Evolutionary conservation across 805 yeast species (phyloP), one percentile per base, ranked within the genome.

Genomic region (Danielozyma ontarioensis): DNA sequence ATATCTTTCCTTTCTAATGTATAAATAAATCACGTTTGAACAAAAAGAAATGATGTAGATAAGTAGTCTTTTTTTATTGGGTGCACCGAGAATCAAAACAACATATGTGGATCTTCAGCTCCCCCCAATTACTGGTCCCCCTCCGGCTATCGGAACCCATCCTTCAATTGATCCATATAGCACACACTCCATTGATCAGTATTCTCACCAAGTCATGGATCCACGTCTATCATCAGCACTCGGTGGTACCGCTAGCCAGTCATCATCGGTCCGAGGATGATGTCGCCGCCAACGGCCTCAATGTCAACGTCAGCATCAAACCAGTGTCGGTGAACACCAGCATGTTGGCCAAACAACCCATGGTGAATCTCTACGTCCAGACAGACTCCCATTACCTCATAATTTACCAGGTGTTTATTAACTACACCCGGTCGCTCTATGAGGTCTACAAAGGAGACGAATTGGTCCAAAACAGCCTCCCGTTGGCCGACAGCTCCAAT

Each of bases 371-470:
- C 35, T 67, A 72, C 28, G 50, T 72, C 5, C 60, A 59, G 36
- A 70, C 78, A 1, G 46, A 59, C 18, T 36, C 40, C 5, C 60
- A 63, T 36, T 64, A 56, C 31, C 40, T 72, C n/a, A 46, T 72
- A 23, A 56, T 73, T 19, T 75, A 36, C 38, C 56, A 29, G 17
- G 40, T 62, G 10, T 35, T 42, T 14, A 48, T 62, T 23, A 51
- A 47, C 37, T 54, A 57, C 45, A 45, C 54, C 15, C 49, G 50
- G 17, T 55, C 66, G n/a, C 34, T 54, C 26, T 66, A 51, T 36
- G 69, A 64, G 34, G 42, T 66, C 4, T 42, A 47, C 22, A 42
- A 42, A 17, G 45, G 51, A 24, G 58, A 55, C 25, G 53, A 48
- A 16, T 32, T 56, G n/a, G 44, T 62, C 10, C 72, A 67, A 44